Base-by-base conservation (phyloP, 768 basidiomycete species). In the Dioszegia hungarica region DNA sequence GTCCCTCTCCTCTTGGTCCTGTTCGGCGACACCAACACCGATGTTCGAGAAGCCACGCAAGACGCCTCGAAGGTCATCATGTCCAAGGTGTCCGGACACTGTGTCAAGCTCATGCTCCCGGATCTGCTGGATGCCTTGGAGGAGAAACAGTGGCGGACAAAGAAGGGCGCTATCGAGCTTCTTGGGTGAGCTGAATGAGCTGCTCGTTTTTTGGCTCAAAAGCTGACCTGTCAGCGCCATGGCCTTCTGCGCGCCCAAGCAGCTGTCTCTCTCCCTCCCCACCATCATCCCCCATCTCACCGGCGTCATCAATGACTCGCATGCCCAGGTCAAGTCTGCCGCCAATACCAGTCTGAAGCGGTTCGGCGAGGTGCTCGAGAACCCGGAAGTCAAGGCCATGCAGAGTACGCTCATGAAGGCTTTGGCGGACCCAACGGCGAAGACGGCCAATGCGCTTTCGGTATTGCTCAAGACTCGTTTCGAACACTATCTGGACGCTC, bases 61-160 rank as follows among this genome's bases (percentile, higher is more conserved):
- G 94, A 98, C 60, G 87, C 95, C 1, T 85, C 91, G 3, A 85
- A 86, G 45, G 85, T 91, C 29, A 92, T 99, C 79, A 98, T 98
- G 95, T 87, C 85, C 0, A 88, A 89, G 62, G 81, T 99, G 20
- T 93, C 90, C 15, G 91, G 79, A 27, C 77, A 97, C 73, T 93
- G 92, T 33, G 87, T 99, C 70, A 98, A 99, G 77, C 83, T 92
- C 41, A 91, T 99, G 58, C 78, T 98, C 15, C 94, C 95, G 0
- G 86, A 88, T 1, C 75, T 99, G 20, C 80, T 99, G 10, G 86
- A 86, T 36, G 93, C 92, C 22, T 78, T 98, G 49, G 93, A 98
- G 64, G 95, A 98, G 75, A 97, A 94, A 72, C 94, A 98, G 70
- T 98, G 95, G 95, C 82, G 95, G 14, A 90, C 91, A 0, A 98